Evolutionary conservation across 176 grass and related monocot species (phyloP).

Genomic region (Sorghum bicolor): DNA sequence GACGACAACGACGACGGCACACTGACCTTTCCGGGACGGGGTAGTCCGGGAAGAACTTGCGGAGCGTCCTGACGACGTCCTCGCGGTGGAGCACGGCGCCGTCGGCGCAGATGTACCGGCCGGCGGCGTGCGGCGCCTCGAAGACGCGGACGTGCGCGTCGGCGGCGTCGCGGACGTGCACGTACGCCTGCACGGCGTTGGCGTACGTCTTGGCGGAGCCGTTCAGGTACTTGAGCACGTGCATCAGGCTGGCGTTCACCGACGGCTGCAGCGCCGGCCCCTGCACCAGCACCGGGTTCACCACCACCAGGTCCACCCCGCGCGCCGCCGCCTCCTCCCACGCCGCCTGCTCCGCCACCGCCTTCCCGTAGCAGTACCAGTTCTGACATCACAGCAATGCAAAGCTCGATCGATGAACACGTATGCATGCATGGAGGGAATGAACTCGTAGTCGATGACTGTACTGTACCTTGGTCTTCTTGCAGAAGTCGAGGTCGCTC

Average conservation of each 20-base stretch:
- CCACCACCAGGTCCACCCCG: constrained; percentile 57
- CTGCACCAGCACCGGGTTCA: constrained; percentile 67
- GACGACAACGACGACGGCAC: no score
- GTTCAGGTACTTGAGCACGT: constrained; percentile 81
- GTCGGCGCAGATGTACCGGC: constrained; percentile 64
- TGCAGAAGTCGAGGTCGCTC: constrained; percentile 88
- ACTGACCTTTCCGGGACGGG: constrained; percentile 56
- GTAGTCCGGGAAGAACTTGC: constrained; percentile 62
- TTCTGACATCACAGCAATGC: no score
- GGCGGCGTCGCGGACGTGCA: constrained; percentile 74
- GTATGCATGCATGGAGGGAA: no score
- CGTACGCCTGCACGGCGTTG: constrained; percentile 90
- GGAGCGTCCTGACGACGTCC: constrained; percentile 60
- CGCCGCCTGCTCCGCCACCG: constrained; percentile 63
- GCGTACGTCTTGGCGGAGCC: constrained; percentile 53
- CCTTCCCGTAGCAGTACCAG: constrained; percentile 92
- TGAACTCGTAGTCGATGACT: no score
- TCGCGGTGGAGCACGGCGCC: constrained; percentile 67
- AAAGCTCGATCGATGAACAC: no score
- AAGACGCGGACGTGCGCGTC: constrained; percentile 67
- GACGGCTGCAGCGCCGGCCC: constrained; percentile 66
- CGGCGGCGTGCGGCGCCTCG: constrained; percentile 49
- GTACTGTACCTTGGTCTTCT: constrained; percentile 27
- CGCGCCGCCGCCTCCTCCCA: constrained; percentile 52
- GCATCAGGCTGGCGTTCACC: constrained; percentile 71